Conservation (phyloP, 2,329 filamentous ascomycete genomes). For the Hawksworthiomyces lignivorus region DNA sequence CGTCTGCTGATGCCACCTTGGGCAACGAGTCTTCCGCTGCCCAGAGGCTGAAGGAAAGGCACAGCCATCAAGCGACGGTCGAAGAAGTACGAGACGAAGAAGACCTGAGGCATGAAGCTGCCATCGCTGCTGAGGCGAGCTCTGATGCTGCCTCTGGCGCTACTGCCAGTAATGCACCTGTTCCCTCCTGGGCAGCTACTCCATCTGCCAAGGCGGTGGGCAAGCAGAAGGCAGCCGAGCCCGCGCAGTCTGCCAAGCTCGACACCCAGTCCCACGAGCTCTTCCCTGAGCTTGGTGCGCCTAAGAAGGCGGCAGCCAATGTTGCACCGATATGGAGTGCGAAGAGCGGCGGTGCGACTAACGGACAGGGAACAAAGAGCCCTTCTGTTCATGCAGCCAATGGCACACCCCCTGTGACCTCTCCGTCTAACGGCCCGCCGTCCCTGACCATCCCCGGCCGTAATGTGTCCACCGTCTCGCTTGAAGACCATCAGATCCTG, state of each 20-base stretch:
- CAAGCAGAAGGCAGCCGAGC: constrained; percentile 56
- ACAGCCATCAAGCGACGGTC: constrained; percentile 59
- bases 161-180: constrained; percentile 30
- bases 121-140: constrained; percentile 35
- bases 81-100: constrained; percentile 81
- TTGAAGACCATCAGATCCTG: constrained; percentile 69
- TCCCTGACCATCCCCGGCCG: constrained; percentile 74
- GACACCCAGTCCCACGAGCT: constrained; percentile 84
- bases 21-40: constrained; percentile 43
- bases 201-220: constrained; percentile 57
- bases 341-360: constrained; percentile 46
- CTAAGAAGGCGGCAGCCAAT: constrained; percentile 58
- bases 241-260: constrained; percentile 39
- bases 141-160: constrained; percentile 42
- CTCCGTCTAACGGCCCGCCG: constrained; percentile 33
- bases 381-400: constrained; percentile 30
- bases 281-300: constrained; percentile 80
- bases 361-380: constrained; percentile 43
- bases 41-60: constrained; percentile 58
- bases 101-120: constrained; percentile 38
- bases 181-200: constrained; percentile 39
- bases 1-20: constrained; percentile 24
- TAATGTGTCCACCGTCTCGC: constrained; percentile 66
- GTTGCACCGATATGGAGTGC: constrained; percentile 71
- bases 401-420: constrained; percentile 25